A percentile compares a stretch with the other conserved stretches of the same genome.
phyloP scores from a whole-genome alignment of 2,329 filamentous ascomycete genomes.

The Malbranchea cinnamomea region DNA sequence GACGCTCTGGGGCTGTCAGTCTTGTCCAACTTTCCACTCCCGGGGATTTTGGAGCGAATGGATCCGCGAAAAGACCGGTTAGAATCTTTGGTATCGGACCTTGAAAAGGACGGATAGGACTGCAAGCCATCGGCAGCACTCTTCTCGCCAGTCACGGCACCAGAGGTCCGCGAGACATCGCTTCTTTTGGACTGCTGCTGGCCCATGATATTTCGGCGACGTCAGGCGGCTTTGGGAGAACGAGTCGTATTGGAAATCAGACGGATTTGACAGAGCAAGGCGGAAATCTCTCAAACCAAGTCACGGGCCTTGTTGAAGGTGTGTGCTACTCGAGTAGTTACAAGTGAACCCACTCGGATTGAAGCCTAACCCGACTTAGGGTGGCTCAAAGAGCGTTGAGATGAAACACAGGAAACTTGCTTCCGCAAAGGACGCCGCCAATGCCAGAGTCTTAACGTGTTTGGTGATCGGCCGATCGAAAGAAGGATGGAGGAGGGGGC shows the following conservation, averaged over 20 bases:
- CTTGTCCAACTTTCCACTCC: conserved; percentile 36
- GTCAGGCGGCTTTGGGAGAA: too few relatives aligned
- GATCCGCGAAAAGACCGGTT: conserved; percentile 68
- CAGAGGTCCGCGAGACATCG: conserved; percentile 38
- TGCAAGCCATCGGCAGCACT: conserved; percentile 46
- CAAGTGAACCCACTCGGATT: background rate
- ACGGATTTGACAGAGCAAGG: too few relatives aligned
- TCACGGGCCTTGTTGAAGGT: background rate
- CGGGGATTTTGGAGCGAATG: conserved; percentile 79
- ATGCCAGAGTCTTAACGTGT: conserved; percentile 8
- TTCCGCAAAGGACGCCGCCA: conserved; percentile 9
- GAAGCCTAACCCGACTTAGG: conserved; percentile 7
- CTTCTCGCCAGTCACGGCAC: conserved; percentile 22
- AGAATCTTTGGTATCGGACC: conserved; percentile 86
- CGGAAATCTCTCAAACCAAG: too few relatives aligned
- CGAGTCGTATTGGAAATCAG: too few relatives aligned
- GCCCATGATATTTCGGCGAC: conserved; percentile 36
- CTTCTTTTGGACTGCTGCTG: conserved; percentile 39
- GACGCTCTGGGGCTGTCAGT: conserved; percentile 73
- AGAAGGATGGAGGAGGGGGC: conserved; percentile 7
- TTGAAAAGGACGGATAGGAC: conserved; percentile 81
- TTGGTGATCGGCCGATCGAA: conserved; percentile 8
- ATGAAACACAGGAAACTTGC: conserved; percentile 12
- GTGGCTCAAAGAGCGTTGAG: conserved; percentile 11
- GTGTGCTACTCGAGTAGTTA: too few relatives aligned